Base-by-base conservation (phyloP, 352 stramenopile genomes). In the Pythium brassicae region DNA sequence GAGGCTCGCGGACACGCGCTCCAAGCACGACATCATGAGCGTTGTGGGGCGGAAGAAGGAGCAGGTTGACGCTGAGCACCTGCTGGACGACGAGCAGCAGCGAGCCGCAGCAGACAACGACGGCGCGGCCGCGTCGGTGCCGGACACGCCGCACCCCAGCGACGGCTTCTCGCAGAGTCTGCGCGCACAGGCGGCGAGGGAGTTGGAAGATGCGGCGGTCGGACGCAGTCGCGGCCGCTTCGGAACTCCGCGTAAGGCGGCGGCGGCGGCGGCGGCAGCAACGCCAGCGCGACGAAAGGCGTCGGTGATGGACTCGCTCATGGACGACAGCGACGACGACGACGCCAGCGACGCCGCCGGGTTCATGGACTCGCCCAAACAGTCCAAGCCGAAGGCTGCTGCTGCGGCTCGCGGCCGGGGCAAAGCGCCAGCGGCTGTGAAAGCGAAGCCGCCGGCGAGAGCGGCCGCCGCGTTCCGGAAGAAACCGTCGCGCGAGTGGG, bases 41-140 rank as follows among this genome's bases (percentile, higher is more conserved):
- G 78, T 71, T n/a, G 71, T 92, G 19, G 79, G 76, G 48, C 83
- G 84, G 67, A 84, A 89, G 43, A 83, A 83, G 46, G 78, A 87
- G 25, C 62, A 75, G 37, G 57, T 56, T 1, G 68, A 92, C 48
- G 78, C 78, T 0, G 68, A 83, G 47, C 66, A 84, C 22, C 55
- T 74, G 49, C 57, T 88, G 7, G 57, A 78, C 20, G 61, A 80
- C 57, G 74, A 88, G 43, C 32, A 37, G 32, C 9, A 37, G 5
- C 32, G 14, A 37, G 32, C 32, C 8, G 14, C 32, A 55, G 63
- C 74, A 54, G 61, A 66, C 6, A 63, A 72, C 37, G 20, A 48
- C n/a, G 39, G 23, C 42, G 48, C 39, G 55, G 14, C 20, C 4
- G 42, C 43, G 5, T 40, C 44, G 17, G 53, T 25, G 26, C 26